phyloP scores from a whole-genome alignment of 2,329 filamentous ascomycete species.

The Fonsecaea monophora region DNA sequence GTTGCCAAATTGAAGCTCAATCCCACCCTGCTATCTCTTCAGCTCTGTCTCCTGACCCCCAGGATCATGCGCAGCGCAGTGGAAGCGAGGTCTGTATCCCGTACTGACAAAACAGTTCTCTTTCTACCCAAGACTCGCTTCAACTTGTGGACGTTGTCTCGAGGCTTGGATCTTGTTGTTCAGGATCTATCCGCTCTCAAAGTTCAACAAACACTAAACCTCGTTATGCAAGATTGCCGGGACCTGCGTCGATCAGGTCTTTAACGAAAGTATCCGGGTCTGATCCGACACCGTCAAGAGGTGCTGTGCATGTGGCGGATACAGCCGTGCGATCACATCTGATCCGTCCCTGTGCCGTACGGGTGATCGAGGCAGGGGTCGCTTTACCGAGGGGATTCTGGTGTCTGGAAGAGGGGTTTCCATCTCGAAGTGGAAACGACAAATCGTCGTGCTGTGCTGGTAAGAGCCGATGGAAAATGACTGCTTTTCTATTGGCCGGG shows the following conservation, averaged over 20 bases:
- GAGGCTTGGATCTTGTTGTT: neutral
- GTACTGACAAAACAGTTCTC: neutral
- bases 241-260: conserved; percentile 5
- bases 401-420: conserved; percentile 1
- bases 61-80: neutral
- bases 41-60: neutral
- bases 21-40: neutral
- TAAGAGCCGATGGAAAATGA: conserved; percentile 3
- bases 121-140: neutral
- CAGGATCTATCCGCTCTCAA: neutral
- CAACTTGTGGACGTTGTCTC: neutral
- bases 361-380: conserved; percentile 1
- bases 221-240: conserved; percentile 3
- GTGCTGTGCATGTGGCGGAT: conserved; percentile 4
- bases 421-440: conserved; percentile 3
- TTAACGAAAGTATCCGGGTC: conserved; percentile 8
- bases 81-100: neutral
- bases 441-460: neutral
- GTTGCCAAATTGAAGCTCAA: neutral
- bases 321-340: conserved; percentile 6
- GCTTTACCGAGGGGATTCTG: neutral
- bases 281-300: neutral
- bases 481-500: conserved; percentile 3
- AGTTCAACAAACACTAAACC: neutral
- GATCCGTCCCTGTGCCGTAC: conserved; percentile 4